A percentile compares a stretch with the other conserved stretches of the same genome.
Conservation (phyloP, 768 basidiomycete genomes). For the Fomitopsis serialis region DNA sequence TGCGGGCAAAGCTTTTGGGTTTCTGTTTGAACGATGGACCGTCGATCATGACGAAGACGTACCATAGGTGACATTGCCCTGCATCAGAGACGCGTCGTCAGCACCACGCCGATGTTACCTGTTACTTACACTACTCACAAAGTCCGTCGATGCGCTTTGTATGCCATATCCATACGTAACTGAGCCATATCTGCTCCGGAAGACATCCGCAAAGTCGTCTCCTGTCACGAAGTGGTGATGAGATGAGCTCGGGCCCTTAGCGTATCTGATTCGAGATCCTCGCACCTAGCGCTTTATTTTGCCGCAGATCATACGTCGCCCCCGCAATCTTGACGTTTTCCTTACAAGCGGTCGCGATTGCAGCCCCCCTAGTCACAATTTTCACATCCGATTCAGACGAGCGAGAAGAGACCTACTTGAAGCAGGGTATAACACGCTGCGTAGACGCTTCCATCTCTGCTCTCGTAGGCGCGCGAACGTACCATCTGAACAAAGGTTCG, state of each 20-base stretch:
- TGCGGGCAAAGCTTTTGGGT: slow-evolving; percentile 44
- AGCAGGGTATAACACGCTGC: slow-evolving; percentile 64
- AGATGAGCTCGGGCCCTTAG: too few relatives aligned
- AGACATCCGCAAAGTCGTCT: slow-evolving; percentile 57
- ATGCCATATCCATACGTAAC: slow-evolving; percentile 68
- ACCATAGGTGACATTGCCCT: slow-evolving; percentile 81
- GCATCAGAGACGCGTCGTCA: background rate
- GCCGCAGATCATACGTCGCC: slow-evolving; percentile 51
- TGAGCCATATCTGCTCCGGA: slow-evolving; percentile 53
- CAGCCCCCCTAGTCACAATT: slow-evolving; percentile 50
- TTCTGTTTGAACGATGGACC: background rate
- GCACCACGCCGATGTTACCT: background rate
- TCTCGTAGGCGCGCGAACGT: slow-evolving; percentile 66
- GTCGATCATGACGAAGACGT: slow-evolving; percentile 5
- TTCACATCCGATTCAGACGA: background rate
- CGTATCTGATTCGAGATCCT: too few relatives aligned
- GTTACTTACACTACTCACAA: slow-evolving; percentile 50
- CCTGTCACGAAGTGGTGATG: slow-evolving; percentile 31
- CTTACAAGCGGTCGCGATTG: slow-evolving; percentile 59
- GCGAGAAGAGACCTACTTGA: slow-evolving; percentile 40
- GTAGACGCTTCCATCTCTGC: slow-evolving; percentile 53
- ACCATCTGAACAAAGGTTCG: slow-evolving; percentile 52
- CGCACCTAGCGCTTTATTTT: slow-evolving; percentile 61
- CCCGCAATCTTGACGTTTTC: slow-evolving; percentile 34
- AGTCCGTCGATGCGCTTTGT: slow-evolving; percentile 72